Evolutionary conservation across 139 green algal species (phyloP).

Genomic region (Desmodesmus armatus): DNA sequence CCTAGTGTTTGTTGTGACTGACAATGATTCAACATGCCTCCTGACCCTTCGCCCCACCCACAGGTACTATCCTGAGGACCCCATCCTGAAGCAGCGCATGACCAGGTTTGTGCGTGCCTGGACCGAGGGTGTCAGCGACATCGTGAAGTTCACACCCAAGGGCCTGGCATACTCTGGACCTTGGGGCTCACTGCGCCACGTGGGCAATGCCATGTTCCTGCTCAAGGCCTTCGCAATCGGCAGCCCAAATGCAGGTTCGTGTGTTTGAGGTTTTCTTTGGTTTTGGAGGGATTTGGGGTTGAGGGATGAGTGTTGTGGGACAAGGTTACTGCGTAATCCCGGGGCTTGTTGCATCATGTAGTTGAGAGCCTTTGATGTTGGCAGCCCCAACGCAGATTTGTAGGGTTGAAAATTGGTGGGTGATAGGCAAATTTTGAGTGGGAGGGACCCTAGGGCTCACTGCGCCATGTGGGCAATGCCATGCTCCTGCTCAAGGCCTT

Average conservation of each 20-base stretch:
- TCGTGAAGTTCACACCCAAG: conserved; percentile 46
- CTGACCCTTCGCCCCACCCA: no score
- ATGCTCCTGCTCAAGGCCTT: conserved; percentile 30
- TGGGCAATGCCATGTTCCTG: conserved; percentile 28
- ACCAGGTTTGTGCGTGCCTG: conserved; percentile 31
- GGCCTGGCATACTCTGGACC: conserved; percentile 36
- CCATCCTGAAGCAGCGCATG: conserved; percentile 33
- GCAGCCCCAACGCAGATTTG: neutral
- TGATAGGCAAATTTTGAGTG: neutral
- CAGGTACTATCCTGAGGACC: conserved; percentile 31
- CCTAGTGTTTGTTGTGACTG: no score
- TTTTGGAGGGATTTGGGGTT: neutral
- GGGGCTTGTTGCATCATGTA: no score
- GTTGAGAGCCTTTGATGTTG: no score
- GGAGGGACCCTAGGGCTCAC: conserved; percentile 31
- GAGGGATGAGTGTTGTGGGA: no score
- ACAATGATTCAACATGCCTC: no score
- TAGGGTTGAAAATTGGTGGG: neutral
- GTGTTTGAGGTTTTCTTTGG: neutral
- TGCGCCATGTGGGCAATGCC: conserved; percentile 38
- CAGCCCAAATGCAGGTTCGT: neutral
- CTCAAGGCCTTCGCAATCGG: neutral
- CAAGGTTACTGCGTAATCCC: no score
- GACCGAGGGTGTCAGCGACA: conserved; percentile 35
- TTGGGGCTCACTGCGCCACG: conserved; percentile 39